These are phyloP conservation scores for Apiotrichum akiyoshidainum DNA, from an alignment of 1,284 basidiomycete genomes.

Conservation along the genomic window DNA sequence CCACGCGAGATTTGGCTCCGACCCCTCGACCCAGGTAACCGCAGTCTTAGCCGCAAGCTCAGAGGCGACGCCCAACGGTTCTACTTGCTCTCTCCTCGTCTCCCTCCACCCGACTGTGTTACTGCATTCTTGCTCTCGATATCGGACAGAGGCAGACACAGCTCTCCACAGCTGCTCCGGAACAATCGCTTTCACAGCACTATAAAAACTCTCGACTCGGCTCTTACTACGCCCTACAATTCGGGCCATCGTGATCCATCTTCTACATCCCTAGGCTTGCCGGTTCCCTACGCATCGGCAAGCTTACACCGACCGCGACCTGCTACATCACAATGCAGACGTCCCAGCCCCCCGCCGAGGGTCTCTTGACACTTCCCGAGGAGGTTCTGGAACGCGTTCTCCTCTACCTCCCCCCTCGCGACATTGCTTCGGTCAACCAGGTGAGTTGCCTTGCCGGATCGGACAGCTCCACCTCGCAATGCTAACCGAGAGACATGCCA, in stretches of 20 bases:
- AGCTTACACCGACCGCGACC: too few species aligned
- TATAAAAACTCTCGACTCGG: too few species aligned
- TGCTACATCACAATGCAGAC: neutral
- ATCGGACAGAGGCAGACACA: too few species aligned
- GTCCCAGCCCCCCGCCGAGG: neutral
- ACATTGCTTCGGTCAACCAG: slow-evolving; percentile 21
- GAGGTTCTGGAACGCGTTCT: slow-evolving; percentile 36
- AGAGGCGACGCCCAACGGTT: too few species aligned
- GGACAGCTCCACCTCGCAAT: neutral
- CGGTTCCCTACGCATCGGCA: too few species aligned
- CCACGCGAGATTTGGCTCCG: neutral
- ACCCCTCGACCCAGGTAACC: neutral
- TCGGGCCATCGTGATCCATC: neutral
- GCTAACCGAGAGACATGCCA: slow-evolving; percentile 11
- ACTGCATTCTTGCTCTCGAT: too few species aligned
- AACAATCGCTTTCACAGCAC: too few species aligned
- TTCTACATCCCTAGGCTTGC: neutral
- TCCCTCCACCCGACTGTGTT: too few species aligned
- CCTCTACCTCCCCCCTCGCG: slow-evolving; percentile 19
- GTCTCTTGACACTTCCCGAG: slow-evolving; percentile 24
- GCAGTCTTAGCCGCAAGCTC: too few species aligned
- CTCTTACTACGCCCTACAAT: too few species aligned
- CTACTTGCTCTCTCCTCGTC: too few species aligned
- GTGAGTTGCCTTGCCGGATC: slow-evolving; percentile 19
- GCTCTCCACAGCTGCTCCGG: too few species aligned